Conservation (phyloP, 257 asterid species). For the Solanum arcanum region DNA sequence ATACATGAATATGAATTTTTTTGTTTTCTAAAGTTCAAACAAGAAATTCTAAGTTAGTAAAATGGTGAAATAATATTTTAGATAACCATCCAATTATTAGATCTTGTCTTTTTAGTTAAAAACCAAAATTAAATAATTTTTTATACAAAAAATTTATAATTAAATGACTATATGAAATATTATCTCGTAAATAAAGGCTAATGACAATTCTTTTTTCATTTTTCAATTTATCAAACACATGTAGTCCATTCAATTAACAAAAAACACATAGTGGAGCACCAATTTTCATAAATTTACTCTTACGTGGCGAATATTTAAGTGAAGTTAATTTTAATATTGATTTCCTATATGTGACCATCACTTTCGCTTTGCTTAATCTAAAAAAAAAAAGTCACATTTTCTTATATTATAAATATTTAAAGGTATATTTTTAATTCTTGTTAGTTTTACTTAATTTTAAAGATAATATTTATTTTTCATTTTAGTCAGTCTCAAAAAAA, state of each 20-base stretch:
- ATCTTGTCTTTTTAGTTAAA: too few species aligned
- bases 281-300: not conserved
- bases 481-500: too few species aligned
- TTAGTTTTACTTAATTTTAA: too few species aligned
- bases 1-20: not conserved
- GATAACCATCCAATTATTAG: too few species aligned
- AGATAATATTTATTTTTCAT: too few species aligned
- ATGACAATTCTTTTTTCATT: not conserved
- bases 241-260: not conserved
- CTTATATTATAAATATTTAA: too few species aligned
- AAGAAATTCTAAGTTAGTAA: not conserved
- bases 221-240: not conserved
- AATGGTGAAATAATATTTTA: not conserved
- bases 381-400: too few species aligned
- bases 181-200: not conserved
- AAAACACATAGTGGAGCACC: not conserved
- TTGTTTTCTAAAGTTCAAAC: not conserved
- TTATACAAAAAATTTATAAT: too few species aligned
- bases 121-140: too few species aligned
- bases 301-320: not conserved
- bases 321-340: not conserved
- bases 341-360: not conserved
- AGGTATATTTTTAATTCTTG: too few species aligned
- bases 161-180: too few species aligned
- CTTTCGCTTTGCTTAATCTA: fast-evolving